These are phyloP conservation scores for Fragaria nilgerrensis DNA, from an alignment of 306 rosid species.

Conservation along the genomic window DNA sequence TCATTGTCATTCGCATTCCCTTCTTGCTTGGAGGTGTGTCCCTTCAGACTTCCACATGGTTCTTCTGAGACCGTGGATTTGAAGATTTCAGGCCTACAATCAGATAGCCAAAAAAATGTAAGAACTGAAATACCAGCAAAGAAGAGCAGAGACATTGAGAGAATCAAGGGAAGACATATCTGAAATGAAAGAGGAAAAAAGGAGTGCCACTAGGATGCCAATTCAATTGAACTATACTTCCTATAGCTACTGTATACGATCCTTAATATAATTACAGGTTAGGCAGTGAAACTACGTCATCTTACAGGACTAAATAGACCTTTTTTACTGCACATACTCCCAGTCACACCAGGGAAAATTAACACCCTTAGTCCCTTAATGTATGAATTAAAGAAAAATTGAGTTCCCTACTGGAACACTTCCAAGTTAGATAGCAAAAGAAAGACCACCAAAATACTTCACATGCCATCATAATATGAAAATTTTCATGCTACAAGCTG, in stretches of 20 bases:
- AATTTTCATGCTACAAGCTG: not conserved
- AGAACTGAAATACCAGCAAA: not conserved
- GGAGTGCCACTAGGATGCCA: not conserved
- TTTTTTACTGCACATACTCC: not conserved
- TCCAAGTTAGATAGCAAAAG: not conserved
- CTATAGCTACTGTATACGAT: not conserved
- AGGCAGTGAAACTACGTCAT: not conserved
- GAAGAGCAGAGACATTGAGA: not conserved
- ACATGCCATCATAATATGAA: not conserved
- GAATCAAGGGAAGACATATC: not conserved
- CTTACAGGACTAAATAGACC: not conserved
- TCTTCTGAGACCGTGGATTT: slow-evolving; percentile 40
- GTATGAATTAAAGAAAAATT: not conserved
- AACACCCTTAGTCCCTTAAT: not conserved
- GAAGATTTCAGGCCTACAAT: slow-evolving; percentile 72
- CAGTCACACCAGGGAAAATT: not conserved
- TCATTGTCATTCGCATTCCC: slow-evolving; percentile 44
- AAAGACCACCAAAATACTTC: not conserved
- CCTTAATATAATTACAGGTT: not conserved
- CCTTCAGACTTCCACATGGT: slow-evolving; percentile 32
- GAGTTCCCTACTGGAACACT: not conserved
- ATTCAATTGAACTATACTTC: not conserved
- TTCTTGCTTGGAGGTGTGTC: slow-evolving; percentile 32
- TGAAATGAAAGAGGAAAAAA: not conserved
- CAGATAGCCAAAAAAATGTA: slow-evolving; percentile 15